A percentile compares a stretch with the other conserved stretches of the same genome.
These are phyloP conservation scores for Piper longum DNA, from an alignment of 164 flowering plant species.

Conservation along the genomic window DNA sequence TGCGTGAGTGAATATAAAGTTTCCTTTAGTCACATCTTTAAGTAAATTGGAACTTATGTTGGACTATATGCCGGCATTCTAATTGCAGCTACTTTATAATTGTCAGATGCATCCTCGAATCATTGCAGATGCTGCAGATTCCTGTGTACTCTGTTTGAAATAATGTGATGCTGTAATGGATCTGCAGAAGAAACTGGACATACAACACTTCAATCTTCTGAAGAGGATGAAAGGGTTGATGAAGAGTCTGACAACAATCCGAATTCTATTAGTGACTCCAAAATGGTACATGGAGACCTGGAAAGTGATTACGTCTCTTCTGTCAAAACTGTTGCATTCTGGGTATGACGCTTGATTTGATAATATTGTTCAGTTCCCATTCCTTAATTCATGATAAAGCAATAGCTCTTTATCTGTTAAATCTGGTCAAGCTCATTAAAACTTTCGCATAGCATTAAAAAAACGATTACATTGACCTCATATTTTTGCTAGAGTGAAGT, in stretches of 20 bases:
- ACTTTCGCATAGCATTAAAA: too few relatives aligned
- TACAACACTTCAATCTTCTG: conserved; percentile 14
- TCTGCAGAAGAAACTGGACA: conserved; percentile 34
- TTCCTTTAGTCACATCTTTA: not conserved
- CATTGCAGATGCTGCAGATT: conserved; percentile 2
- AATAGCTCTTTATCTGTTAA: too few relatives aligned
- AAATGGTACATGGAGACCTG: conserved; percentile 11
- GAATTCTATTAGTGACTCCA: conserved; percentile 12
- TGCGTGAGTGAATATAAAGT: too few relatives aligned
- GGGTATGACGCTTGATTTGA: conserved; percentile 32
- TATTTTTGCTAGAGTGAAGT: too few relatives aligned
- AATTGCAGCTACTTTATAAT: not conserved
- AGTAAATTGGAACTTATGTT: not conserved
- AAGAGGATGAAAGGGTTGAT: conserved; percentile 10
- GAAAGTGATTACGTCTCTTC: conserved; percentile 27
- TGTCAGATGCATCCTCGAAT: conserved; percentile 4
- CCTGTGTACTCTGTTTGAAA: conserved; percentile 13
- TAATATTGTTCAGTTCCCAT: not conserved
- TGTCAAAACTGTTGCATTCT: conserved; percentile 50
- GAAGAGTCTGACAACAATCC: conserved; percentile 6
- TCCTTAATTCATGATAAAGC: too few relatives aligned
- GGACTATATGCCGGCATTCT: not conserved
- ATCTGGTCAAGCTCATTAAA: too few relatives aligned
- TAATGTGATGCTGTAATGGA: conserved; percentile 22
- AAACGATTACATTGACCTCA: too few relatives aligned